A percentile compares a stretch with the other conserved stretches of the same genome.
Conservation (phyloP, 2,329 filamentous ascomycete genomes). For the Aurifilum marmelostoma region DNA sequence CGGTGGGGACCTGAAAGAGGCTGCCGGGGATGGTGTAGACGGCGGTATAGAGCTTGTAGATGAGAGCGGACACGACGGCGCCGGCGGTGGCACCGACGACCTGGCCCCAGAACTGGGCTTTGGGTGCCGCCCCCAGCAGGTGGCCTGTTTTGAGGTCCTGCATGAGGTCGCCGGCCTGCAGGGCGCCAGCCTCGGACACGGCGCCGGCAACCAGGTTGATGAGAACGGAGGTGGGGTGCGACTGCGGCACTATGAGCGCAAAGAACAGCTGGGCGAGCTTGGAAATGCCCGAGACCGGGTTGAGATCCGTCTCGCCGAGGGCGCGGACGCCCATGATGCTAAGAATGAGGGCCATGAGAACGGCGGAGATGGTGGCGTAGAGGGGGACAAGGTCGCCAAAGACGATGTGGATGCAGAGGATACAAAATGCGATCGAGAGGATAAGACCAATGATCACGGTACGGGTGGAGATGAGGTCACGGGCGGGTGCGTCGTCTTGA, state of each 20-base stretch:
- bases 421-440: conserved; percentile 77
- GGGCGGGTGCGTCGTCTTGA: conserved; percentile 78
- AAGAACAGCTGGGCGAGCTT: conserved; percentile 97
- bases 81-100: conserved; percentile 87
- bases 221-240: conserved; percentile 82
- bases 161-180: conserved; percentile 95
- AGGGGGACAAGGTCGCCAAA: conserved; percentile 84
- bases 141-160: conserved; percentile 98
- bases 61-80: conserved; percentile 80
- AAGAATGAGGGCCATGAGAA: conserved; percentile 78
- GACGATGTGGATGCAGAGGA: conserved; percentile 77
- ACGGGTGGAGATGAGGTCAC: conserved; percentile 76
- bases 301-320: conserved; percentile 84
- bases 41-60: conserved; percentile 85
- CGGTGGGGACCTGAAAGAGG: conserved; percentile 91
- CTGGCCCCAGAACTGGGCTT: conserved; percentile 96
- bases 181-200: conserved; percentile 63
- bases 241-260: conserved; percentile 81
- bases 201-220: conserved; percentile 95
- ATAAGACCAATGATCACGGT: conserved; percentile 76
- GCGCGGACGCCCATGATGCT: conserved; percentile 76
- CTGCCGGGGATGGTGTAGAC: conserved; percentile 89
- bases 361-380: conserved; percentile 74
- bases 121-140: conserved; percentile 86
- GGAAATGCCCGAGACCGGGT: conserved; percentile 94